Base-by-base conservation (phyloP, 495 filamentous ascomycete species). In the Annulohypoxylon nitens region DNA sequence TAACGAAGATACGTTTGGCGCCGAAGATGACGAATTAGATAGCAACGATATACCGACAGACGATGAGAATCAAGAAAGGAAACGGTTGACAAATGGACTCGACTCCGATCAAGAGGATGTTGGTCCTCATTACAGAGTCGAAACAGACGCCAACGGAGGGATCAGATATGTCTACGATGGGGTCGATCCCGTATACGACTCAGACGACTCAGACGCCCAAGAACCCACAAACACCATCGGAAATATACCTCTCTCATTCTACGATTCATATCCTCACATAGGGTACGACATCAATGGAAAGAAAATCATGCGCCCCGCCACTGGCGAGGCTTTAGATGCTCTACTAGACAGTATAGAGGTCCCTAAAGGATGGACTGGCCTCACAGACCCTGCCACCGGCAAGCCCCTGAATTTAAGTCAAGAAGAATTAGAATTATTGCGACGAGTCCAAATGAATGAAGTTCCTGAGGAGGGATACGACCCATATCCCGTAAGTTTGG, bases 211-310 rank as follows among this genome's bases (percentile, higher is more conserved):
- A 3, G 96, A 98, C 76, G 90, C 90, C 7, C 89, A 92, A 51
- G 91, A 88, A 26, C 89, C 90, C 26, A 84, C 84, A 11, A 99
- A 98, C 79, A 98, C 96, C 26, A 97, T 99, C 78, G 96, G 96
- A 65, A 87, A 98, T 78, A 99, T 99, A 68, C 93, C 95, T 11
- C 81, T 98, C 18, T 90, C 91, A 30, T 97, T 97, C 82, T 99
- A 99, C 86, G 95, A 98, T 78, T 91, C 92, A 51, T 98, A 97
- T 78, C 96, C 97, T 61, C 96, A 99, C 80, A 97, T 99, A 79
- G 96, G 96, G 47, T 99, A 99, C 81, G 93, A 98, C 78, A 97
- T 99, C 81, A 97, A 99, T 82, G 96, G 96, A 80, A 97, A 94
- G 86, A 97, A 93, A 81, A 97, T 99, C 64, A 91, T 97, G 90